A percentile compares a stretch with the other conserved stretches of the same genome.
Conservation (phyloP, 306 rosid species). For the Gleditsia sinensis region DNA sequence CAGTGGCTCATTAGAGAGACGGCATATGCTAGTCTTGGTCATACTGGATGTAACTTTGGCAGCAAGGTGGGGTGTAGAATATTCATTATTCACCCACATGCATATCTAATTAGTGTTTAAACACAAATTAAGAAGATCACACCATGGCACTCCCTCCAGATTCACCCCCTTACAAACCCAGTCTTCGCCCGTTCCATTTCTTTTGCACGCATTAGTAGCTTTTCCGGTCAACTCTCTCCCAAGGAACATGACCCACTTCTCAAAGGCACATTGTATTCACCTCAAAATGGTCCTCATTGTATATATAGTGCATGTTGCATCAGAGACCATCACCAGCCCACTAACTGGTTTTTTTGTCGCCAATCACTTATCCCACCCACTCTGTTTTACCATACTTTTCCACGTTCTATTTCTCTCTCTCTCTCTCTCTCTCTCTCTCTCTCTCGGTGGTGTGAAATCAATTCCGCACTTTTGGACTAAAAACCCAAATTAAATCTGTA, state of each 20-base stretch:
- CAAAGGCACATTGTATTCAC: neutral
- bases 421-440: neutral
- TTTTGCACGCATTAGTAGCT: no score
- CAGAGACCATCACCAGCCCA: slow-evolving; percentile 22
- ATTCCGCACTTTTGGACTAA: neutral
- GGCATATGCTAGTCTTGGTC: neutral
- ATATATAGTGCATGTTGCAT: slow-evolving; percentile 39
- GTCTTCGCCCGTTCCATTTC: no score
- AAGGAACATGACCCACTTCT: slow-evolving; percentile 17
- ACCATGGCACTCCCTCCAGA: no score
- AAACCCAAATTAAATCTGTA: no score
- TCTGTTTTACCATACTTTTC: neutral
- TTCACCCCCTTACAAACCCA: no score
- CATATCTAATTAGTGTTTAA: no score
- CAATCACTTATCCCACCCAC: neutral
- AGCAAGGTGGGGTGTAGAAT: slow-evolving; percentile 29
- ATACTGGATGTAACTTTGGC: neutral
- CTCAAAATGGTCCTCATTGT: neutral
- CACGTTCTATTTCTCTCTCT: neutral
- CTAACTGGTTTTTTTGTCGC: neutral
- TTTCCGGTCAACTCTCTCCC: no score
- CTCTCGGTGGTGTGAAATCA: neutral
- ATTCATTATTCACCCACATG: no score
- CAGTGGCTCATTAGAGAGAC: neutral
- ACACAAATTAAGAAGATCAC: no score